Base-by-base conservation (phyloP, 225 moss, liverwort and hornwort genomes). In the Polytrichum formosum region DNA sequence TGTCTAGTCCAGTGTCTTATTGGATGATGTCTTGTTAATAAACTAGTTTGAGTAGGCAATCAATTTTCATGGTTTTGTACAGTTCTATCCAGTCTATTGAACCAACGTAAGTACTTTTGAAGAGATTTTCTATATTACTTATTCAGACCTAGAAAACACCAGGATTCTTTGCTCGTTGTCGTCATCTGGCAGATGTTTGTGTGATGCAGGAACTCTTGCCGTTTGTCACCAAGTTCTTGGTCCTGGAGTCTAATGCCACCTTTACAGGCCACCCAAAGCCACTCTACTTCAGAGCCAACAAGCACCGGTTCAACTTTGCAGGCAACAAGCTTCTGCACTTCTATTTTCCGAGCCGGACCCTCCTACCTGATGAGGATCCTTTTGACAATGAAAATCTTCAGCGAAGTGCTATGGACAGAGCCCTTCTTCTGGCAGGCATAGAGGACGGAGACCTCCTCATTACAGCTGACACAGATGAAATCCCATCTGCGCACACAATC, bases 211-310 rank as follows among this genome's bases (percentile, higher is more conserved):
- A 93, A 76, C 88, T 93, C 5, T 74, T 74, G 70, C 84, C 84
- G 1, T 23, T 87, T 27, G 84, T 91, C n/a, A 81, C 84, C 26
- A 88, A 82, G 68, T 92, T 95, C 26, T 73, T 95, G 65, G 79
- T 92, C 9, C 73, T 89, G 68, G 95, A 95, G 61, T 95, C 92
- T 5, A 82, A 87, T 63, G 81, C 78, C 26, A 95, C 95, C 19
- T 95, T 95, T 66, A 95, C 95, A 18, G 95, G 95, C 23, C 82
- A 67, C 6, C 72, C 81, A 13, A 95, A 95, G 74, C 69, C 85
- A n/a, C 81, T 92, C 8, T 79, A 56, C 7, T 85, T 94, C 29
- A 76, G 69, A 22, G 81, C 87, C 17, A 77, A 89, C 26, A 83
- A 87, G 25, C 54, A 77, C 21, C 75, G 92, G 0, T 94, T 90